Base-by-base conservation (phyloP, 495 filamentous ascomycete genomes). In the Usnea hakonensis region DNA sequence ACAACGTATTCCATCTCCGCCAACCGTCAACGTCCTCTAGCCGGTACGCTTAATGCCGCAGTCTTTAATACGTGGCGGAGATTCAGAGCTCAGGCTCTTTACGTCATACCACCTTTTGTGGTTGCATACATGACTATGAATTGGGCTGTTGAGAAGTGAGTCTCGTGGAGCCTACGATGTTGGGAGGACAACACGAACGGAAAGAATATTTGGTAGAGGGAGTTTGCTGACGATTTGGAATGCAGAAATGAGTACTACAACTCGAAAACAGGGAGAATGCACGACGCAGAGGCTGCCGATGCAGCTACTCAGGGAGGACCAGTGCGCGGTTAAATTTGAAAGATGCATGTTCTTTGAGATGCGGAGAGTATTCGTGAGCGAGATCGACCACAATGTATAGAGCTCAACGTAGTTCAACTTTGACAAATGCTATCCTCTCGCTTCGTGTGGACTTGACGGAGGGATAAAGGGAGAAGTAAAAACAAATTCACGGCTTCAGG, bases 161-260 rank as follows among this genome's bases (percentile, higher is more conserved):
- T 74, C 36, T 61, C 28, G 54, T 30, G n/a, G 17, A 14, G 32
- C 8, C n/a, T 38, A 26, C n/a, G 5, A 35, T 32, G 28, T 14
- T 50, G 9, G 19, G 26, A 43, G 14, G 35, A 54, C 38, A 8
- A 13, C 7, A n/a, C 3, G 9, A 10, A 61, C 32, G 16, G 57
- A n/a, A 5, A 28, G 43, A 8, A 17, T 55, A 23, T 46, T 55
- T 65, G 62, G 54, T 57, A 48, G 38, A 44, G 48, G 17, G 13
- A 14, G 23, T 32, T 19, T 32, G 50, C 50, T 61, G 48, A 61
- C 17, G 9, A 13, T 21, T 64, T 1, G 21, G 3, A 43, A 30
- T 48, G 23, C 6, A 95, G 91, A 74, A 96, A 96, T 79, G 82
- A 95, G 70, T 94, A 87, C 78, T 80, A 94, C 68, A 94, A 95